Evolutionary conservation across 1,139 yeast genomes (phyloP), one percentile per base, ranked within the genome.

Genomic region (Pichia sp.): DNA sequence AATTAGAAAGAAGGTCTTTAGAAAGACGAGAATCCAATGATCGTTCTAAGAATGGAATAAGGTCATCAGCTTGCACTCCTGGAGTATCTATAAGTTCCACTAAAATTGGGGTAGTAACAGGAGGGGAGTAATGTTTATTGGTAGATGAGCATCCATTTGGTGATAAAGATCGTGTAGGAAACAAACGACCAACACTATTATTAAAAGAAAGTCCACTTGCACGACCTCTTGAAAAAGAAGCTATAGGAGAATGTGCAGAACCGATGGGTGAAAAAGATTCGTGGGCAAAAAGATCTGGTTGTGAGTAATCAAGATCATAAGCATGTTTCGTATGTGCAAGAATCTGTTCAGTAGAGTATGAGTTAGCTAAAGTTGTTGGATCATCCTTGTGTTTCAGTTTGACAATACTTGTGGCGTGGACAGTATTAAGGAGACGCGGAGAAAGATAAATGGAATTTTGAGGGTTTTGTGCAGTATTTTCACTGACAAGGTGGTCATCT

Each of bases 31-130:
- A 68, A 57, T 82, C 81, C 22, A 84, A 55, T 1, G 89, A 81
- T 3, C 82, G 80, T 55, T 84, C 92, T 32, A 84, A 61, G 54
- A 83, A 84, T 0, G 94, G 94, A 7, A 84, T 84, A 29, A 80
- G 74, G 55, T 74, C 76, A 40, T 74, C 76, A 2, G 82, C 76
- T 41, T 78, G 75, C 58, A 79, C 82, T 2, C 82, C 78, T 0
- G 89, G 87, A 0, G 90, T 80, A 55, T 84, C 94, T 3, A 83
- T 76, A 35, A 83, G 64, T 56, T 84, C 94, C 6, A 82, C 67
- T 31, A 79, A 60, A 8, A 82, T 74, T 0, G 89, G 86, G 0
- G 83, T 68, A 11, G 76, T 65, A 3, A 62, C 61, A 0, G 84
- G 83, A 1, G 70, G 68, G 1, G 55, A 47, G 46, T 70, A 64